Evolutionary conservation across 2,329 filamentous ascomycete species (phyloP), one percentile per base, ranked within the genome.

Genomic region (Pseudogymnoascus destructans): DNA sequence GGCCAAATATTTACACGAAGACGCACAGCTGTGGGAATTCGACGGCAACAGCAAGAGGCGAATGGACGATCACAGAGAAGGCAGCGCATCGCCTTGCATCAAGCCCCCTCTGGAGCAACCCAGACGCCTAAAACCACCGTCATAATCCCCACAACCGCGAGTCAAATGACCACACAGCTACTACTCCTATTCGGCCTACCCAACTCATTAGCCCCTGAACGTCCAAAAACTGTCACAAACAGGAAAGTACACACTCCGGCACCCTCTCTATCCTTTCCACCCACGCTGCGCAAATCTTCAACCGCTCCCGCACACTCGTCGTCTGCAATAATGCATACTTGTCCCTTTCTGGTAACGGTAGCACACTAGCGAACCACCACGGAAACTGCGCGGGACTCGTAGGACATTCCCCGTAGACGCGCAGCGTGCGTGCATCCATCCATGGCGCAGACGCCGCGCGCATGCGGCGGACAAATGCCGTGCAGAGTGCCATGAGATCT

Each of bases 291-390:
- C 87, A 89, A 55, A 95, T 85, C 73, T 95, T 95, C 58, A 95
- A 71, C 59, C 91, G 77, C 66, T 90, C 83, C 60, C 91, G 77
- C 3, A 95, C 89, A 63, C 87, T 92, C 2, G 77, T 84, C 4
- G 85, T 86, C 10, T 77, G 76, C 11, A 96, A 72, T 17, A 96
- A 73, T 10, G 79, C 76, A 64, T 95, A 95, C 68, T 92, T 95
- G 65, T 93, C 86, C 25, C 82, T 74, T 23, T 93, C 87, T 11
- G 80, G 78, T 35, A 93, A 82, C 0, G 89, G 89, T 10, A 95
- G 71, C 17, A 93, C 83, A 66, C 82, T 88, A 8, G 87, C 90
- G 64, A 95, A 86, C 91, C 91, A 96, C 78, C 90, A 95, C 0
- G 90, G 87, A 64, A 95, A 93, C 1, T 81, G 70, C 2, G 84